These are phyloP conservation scores for Aspergillus fructus DNA, from an alignment of 2,329 filamentous ascomycete species.

Conservation along the genomic window DNA sequence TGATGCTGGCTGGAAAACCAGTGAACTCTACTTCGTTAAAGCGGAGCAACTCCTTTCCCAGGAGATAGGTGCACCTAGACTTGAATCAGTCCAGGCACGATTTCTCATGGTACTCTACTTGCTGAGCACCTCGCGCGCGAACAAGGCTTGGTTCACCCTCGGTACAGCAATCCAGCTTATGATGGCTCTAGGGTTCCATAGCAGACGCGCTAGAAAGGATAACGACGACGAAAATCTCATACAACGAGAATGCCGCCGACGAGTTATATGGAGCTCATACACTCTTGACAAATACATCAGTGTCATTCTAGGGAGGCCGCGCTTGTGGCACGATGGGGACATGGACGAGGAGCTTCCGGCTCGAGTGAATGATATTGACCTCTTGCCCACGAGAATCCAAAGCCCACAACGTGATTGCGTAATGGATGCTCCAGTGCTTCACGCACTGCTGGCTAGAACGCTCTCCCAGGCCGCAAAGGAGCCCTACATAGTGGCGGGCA, in stretches of 20 bases:
- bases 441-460: conserved; percentile 19
- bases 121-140: conserved; percentile 37
- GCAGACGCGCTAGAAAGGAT: conserved; percentile 13
- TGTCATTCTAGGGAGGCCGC: conserved; percentile 38
- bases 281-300: conserved; percentile 43
- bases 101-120: conserved; percentile 33
- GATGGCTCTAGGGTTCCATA: conserved; percentile 38
- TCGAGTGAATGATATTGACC: conserved; percentile 19
- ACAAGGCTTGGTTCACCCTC: conserved; percentile 39
- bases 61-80: conserved; percentile 19
- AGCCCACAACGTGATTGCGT: conserved; percentile 19
- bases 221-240: conserved; percentile 12
- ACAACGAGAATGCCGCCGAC: conserved; percentile 33
- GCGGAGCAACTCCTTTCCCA: conserved; percentile 19
- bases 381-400: conserved; percentile 4
- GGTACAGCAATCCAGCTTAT: conserved; percentile 38
- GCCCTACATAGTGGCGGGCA: conserved; percentile 18
- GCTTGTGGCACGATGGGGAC: conserved; percentile 35
- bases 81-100: conserved; percentile 23
- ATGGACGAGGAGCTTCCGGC: conserved; percentile 56
- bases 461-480: conserved; percentile 21
- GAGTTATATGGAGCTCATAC: conserved; percentile 39
- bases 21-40: conserved; percentile 22
- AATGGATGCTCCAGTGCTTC: conserved; percentile 25
- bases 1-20: conserved; percentile 17